Conservation (phyloP, 108 stramenopile species). For the Cylindrotheca closterium region DNA sequence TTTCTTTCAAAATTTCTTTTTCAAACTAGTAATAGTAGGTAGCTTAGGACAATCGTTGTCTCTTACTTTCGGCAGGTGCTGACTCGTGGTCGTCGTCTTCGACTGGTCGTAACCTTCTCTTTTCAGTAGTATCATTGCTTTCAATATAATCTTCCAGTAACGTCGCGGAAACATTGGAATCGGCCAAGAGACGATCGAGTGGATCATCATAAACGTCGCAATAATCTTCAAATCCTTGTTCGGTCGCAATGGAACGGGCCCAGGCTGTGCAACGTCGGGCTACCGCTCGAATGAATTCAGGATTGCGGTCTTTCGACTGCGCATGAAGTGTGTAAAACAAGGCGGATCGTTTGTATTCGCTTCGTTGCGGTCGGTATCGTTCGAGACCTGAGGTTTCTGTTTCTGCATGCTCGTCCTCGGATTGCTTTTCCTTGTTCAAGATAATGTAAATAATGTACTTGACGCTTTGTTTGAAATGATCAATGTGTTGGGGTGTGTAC, state of each 20-base stretch:
- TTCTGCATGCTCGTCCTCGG: neutral
- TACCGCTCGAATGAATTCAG: slow-evolving; percentile 13
- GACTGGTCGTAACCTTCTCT: too few species aligned
- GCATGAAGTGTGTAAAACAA: neutral
- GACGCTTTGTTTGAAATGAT: neutral
- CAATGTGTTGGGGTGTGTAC: neutral
- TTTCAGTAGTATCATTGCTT: too few species aligned
- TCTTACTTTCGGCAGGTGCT: too few species aligned
- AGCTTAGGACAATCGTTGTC: too few species aligned
- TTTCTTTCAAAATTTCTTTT: too few species aligned
- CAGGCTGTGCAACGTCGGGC: slow-evolving; percentile 24
- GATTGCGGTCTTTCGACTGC: neutral
- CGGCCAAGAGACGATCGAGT: slow-evolving; percentile 6
- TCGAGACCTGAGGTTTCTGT: neutral
- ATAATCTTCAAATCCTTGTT: slow-evolving; percentile 20
- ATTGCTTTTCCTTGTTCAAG: too few species aligned
- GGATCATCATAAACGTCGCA: slow-evolving; percentile 26
- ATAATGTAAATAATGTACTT: neutral
- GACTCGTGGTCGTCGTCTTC: too few species aligned
- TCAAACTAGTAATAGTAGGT: too few species aligned
- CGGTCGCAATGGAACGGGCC: slow-evolving; percentile 20
- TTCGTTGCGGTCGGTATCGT: neutral
- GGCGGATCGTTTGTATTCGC: neutral
- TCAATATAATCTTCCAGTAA: too few species aligned
- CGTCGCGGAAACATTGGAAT: neutral